phyloP scores from a whole-genome alignment of 768 basidiomycete species.

The Pisolithus albus region DNA sequence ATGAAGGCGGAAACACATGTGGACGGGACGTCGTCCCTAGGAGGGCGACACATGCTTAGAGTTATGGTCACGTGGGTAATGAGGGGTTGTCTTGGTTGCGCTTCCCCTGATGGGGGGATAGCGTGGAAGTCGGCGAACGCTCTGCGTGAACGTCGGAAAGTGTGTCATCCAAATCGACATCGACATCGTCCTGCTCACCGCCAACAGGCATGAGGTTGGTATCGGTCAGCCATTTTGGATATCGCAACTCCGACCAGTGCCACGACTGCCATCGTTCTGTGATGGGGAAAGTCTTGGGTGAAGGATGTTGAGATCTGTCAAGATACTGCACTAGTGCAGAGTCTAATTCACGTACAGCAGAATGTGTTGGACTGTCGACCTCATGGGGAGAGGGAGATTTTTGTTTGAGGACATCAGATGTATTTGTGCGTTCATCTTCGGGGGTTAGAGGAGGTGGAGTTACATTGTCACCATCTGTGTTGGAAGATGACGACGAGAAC shows the following conservation, averaged over 20 bases:
- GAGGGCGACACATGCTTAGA: slow-evolving; percentile 10
- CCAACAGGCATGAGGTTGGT: not conserved
- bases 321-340: slow-evolving; percentile 18
- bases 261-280: slow-evolving; percentile 28
- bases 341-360: slow-evolving; percentile 21
- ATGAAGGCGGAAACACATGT: slow-evolving; percentile 18
- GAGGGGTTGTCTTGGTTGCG: slow-evolving; percentile 12
- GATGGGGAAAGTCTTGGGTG: slow-evolving; percentile 17
- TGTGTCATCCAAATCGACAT: slow-evolving; percentile 20
- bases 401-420: slow-evolving; percentile 15
- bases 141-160: slow-evolving; percentile 11
- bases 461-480: slow-evolving; percentile 24
- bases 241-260: slow-evolving; percentile 29
- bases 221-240: slow-evolving; percentile 20
- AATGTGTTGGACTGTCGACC: slow-evolving; percentile 10
- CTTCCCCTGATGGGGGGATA: slow-evolving; percentile 7
- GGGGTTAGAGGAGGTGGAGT: slow-evolving; percentile 33
- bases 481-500: slow-evolving; percentile 23
- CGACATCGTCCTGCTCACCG: slow-evolving; percentile 18
- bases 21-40: slow-evolving; percentile 2
- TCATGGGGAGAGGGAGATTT: slow-evolving; percentile 20
- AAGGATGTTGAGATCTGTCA: slow-evolving; percentile 18
- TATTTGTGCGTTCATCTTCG: slow-evolving; percentile 24
- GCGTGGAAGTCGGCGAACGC: slow-evolving; percentile 8
- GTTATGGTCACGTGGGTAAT: slow-evolving; percentile 12